A percentile compares a stretch with the other conserved stretches of the same genome.
These are phyloP conservation scores for Skeletonema costatum DNA, from an alignment of 108 stramenopile genomes.

Conservation along the genomic window DNA sequence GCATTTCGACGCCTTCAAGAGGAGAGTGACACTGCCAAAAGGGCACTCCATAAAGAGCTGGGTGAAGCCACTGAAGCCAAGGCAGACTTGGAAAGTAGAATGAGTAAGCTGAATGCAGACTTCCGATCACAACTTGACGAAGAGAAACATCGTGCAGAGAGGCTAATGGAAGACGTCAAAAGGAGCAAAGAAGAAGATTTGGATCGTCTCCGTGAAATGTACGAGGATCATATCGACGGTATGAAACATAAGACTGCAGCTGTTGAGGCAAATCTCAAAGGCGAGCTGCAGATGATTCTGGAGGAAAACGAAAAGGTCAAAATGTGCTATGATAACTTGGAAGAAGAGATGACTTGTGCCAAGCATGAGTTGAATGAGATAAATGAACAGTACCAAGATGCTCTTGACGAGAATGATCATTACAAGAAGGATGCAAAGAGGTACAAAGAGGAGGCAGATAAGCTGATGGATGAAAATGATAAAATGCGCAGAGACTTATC, in stretches of 20 bases:
- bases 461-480: constrained; percentile 38
- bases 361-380: constrained; percentile 31
- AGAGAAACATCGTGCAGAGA: constrained; percentile 15
- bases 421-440: constrained; percentile 32
- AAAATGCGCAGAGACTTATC: constrained; percentile 7
- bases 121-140: constrained; percentile 28
- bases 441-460: constrained; percentile 37
- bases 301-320: constrained; percentile 52
- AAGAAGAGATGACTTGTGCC: constrained; percentile 17
- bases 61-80: constrained; percentile 12
- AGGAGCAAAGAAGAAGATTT: constrained; percentile 41
- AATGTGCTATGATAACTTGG: constrained; percentile 27
- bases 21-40: constrained; percentile 27
- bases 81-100: constrained; percentile 17
- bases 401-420: constrained; percentile 18
- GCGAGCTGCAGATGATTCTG: constrained; percentile 26
- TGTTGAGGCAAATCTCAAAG: constrained; percentile 18
- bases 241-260: constrained; percentile 3
- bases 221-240: constrained; percentile 35
- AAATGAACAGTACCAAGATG: constrained; percentile 16
- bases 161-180: constrained; percentile 27
- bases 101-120: constrained; percentile 15
- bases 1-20: constrained; percentile 22
- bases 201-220: constrained; percentile 29
- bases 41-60: constrained; percentile 22